These are phyloP conservation scores for Potentilla sterilis DNA, from an alignment of 306 rosid genomes.

Conservation along the genomic window DNA sequence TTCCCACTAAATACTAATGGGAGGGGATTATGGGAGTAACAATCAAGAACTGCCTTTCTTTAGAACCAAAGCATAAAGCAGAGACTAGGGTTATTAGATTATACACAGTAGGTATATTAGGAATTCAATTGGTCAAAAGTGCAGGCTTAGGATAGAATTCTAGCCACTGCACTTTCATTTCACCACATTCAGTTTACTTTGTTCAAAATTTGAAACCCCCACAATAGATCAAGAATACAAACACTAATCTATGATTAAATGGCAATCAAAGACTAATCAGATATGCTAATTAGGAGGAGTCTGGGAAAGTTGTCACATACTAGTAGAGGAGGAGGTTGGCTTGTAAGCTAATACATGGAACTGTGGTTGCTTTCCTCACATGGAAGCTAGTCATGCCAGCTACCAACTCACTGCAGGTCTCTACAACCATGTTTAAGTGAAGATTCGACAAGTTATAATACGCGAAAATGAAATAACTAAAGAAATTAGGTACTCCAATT, in stretches of 20 bases:
- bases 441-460: neutral
- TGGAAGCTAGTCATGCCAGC: neutral
- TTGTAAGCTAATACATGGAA: neutral
- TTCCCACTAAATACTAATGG: constrained; percentile 22
- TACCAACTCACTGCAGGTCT: neutral
- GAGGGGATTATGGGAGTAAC: constrained; percentile 29
- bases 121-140: constrained; percentile 42
- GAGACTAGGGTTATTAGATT: constrained; percentile 13
- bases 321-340: constrained; percentile 4
- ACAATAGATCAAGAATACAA: constrained; percentile 14
- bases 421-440: neutral
- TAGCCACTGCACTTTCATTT: constrained; percentile 30
- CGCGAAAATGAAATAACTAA: neutral
- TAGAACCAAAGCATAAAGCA: constrained; percentile 17
- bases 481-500: too few species aligned
- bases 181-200: constrained; percentile 19
- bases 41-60: constrained; percentile 47
- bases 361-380: neutral
- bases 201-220: constrained; percentile 29
- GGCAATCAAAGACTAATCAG: constrained; percentile 5
- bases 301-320: constrained; percentile 12
- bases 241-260: constrained; percentile 16
- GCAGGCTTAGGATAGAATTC: constrained; percentile 33
- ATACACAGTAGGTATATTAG: constrained; percentile 18
- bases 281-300: constrained; percentile 3